These are phyloP conservation scores for Chaetoceros tenuissimus DNA, from an alignment of 108 stramenopile species.

Conservation along the genomic window DNA sequence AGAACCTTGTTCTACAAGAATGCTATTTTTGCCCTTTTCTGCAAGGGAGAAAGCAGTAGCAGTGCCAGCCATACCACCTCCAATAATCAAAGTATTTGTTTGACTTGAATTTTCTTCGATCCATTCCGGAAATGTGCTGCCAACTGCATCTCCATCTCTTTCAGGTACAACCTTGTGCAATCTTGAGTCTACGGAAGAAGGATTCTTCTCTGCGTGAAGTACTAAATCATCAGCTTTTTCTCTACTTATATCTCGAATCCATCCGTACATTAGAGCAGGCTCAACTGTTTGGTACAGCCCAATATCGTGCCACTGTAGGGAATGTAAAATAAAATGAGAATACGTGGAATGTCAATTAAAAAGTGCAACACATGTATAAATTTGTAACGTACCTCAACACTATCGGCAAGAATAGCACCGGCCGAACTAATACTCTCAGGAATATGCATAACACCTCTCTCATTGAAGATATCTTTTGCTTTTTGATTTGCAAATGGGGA, in stretches of 20 bases:
- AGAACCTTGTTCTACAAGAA: constrained; percentile 19
- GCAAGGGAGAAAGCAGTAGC: constrained; percentile 14
- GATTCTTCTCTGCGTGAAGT: constrained; percentile 10
- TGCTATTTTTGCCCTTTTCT: constrained; percentile 17
- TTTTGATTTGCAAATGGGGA: constrained; percentile 20
- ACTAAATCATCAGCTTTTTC: constrained; percentile 18
- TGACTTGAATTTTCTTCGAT: constrained; percentile 23
- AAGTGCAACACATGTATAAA: not conserved
- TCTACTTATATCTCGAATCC: constrained; percentile 21
- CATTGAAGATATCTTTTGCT: constrained; percentile 18
- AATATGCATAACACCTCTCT: constrained; percentile 22
- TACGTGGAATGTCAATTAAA: not conserved
- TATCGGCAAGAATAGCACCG: constrained; percentile 31
- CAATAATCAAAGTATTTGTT: constrained; percentile 23
- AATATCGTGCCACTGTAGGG: constrained; percentile 26
- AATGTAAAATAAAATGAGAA: not conserved
- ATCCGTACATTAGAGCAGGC: constrained; percentile 25
- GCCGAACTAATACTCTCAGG: constrained; percentile 27
- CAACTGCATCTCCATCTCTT: constrained; percentile 20
- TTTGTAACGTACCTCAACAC: constrained; percentile 12
- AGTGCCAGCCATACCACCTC: constrained; percentile 26
- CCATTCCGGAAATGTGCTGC: constrained; percentile 28
- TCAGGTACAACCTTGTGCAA: constrained; percentile 9
- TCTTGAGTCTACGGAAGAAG: constrained; percentile 2
- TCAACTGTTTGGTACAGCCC: constrained; percentile 32